Base-by-base conservation (phyloP, 2,329 filamentous ascomycete species). In the Diaporthe citrichinensis region DNA sequence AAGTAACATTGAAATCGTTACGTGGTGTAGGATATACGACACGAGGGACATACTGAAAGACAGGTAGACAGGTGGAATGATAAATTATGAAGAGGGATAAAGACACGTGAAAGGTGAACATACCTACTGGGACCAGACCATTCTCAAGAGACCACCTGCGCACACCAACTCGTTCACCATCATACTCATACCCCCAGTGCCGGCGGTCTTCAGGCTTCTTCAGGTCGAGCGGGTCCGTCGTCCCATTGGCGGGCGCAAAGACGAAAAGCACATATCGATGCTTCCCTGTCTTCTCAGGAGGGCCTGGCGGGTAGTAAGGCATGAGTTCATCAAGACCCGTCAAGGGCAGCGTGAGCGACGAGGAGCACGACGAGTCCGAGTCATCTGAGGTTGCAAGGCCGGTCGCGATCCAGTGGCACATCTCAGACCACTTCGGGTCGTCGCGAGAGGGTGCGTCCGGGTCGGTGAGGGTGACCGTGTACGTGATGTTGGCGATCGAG, bases 351-450 rank as follows among this genome's bases (percentile, higher is more conserved):
- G 25, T 58, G 20, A 62, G 31, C 9, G 36, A 28, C 15, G 76
- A 76, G 14, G 78, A 78, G 4, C 78, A 77, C 1, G 79, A 75
- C 1, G 79, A 78, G 12, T 55, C 39, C 14, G 57, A 7, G 2
- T 49, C 53, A 10, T 73, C 49, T 9, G 78, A 61, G 4, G 77
- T 71, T 28, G 80, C 80, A 31, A 85, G 73, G 31, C 82, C 82
- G 0, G 83, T 83, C 4, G 84, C 83, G 62, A 87, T 84, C 84
- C 85, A 87, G 78, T 87, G 86, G 76, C 86, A 88, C 79, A 86
- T 83, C 80, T 88, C 86, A 9, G 85, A 83, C 85, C 84, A 87
- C 74, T 85, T 83, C 3, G 85, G 85, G 73, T 87, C 79, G 55
- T 85, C 80, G 5, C 84, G 82, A 0, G 85, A 86, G 0, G 85